Conservation (phyloP, 176 grass and related monocot species). For the Dactylis glomerata region DNA sequence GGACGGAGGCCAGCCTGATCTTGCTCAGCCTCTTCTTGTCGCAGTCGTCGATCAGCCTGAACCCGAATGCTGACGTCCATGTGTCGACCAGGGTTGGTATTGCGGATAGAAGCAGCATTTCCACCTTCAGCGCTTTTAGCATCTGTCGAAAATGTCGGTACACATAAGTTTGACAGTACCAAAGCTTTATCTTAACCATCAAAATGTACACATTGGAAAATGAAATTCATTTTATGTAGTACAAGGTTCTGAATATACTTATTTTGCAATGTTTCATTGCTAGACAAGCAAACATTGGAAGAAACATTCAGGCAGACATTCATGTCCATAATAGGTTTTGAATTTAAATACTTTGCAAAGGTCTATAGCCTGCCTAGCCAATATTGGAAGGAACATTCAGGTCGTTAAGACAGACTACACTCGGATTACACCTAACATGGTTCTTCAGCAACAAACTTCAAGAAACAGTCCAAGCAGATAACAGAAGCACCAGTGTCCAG, state of each 20-base stretch:
- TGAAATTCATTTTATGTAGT: neutral
- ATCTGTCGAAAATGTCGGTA: slow-evolving; percentile 34
- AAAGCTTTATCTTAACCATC: neutral
- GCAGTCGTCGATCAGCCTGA: slow-evolving; percentile 41
- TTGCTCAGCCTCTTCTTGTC: slow-evolving; percentile 64
- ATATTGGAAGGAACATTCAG: neutral
- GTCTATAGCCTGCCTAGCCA: neutral
- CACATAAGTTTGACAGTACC: neutral
- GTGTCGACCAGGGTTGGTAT: slow-evolving; percentile 61
- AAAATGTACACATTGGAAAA: neutral
- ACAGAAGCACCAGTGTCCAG: neutral
- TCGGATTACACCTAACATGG: slow-evolving; percentile 5
- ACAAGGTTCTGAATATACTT: neutral
- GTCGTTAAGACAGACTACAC: slow-evolving; percentile 2
- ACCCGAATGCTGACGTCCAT: slow-evolving; percentile 68
- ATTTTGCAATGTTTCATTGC: neutral
- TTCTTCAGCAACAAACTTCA: neutral
- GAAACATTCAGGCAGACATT: neutral
- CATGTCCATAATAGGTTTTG: neutral
- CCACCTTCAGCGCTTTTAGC: slow-evolving; percentile 68
- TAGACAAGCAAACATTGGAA: neutral
- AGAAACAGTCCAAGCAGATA: neutral
- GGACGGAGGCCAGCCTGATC: slow-evolving; percentile 52
- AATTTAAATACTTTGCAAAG: neutral
- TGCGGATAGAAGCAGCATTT: slow-evolving; percentile 65